These are phyloP conservation scores for Ophiosphaerella korrae DNA, from an alignment of 2,329 filamentous ascomycete genomes.

Conservation along the genomic window DNA sequence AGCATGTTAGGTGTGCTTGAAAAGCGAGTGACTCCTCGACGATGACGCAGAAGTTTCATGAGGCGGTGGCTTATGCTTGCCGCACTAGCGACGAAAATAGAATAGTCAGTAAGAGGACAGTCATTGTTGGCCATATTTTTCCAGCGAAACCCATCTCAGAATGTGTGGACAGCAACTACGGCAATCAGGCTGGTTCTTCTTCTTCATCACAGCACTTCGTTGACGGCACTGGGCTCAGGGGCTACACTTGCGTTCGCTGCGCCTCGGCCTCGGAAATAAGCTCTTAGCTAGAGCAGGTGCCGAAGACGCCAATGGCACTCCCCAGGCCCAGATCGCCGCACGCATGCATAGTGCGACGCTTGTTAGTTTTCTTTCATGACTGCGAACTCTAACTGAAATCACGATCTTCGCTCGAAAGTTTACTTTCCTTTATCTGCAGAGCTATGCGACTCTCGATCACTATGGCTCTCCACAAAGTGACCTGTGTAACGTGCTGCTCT, in stretches of 20 bases:
- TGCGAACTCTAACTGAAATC: not conserved
- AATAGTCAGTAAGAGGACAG: not conserved
- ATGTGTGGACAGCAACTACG: not conserved
- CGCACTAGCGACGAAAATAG: conserved; percentile 8
- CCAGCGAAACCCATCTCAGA: not conserved
- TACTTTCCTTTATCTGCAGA: not conserved
- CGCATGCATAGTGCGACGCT: not conserved
- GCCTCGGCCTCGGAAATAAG: conserved; percentile 1
- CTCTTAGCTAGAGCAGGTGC: conserved; percentile 2
- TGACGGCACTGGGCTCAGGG: not conserved
- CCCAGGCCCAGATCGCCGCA: conserved; percentile 5
- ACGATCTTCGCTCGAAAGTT: not conserved
- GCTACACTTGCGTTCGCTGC: not conserved
- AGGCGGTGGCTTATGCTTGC: not conserved
- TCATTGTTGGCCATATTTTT: not conserved
- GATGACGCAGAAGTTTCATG: conserved; percentile 25
- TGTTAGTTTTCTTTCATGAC: not conserved
- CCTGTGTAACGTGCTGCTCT: not conserved
- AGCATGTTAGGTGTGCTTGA: conserved; percentile 9
- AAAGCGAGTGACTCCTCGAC: conserved; percentile 15
- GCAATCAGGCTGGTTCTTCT: too few species aligned
- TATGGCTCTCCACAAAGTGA: not conserved
- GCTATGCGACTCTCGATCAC: not conserved
- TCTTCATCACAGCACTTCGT: too few species aligned
- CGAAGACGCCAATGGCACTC: not conserved